Percentiles rank a stretch among this genome's conserved stretches.
Conservation (phyloP, 139 green algal genomes). For the Chlamydomonas incerta region DNA sequence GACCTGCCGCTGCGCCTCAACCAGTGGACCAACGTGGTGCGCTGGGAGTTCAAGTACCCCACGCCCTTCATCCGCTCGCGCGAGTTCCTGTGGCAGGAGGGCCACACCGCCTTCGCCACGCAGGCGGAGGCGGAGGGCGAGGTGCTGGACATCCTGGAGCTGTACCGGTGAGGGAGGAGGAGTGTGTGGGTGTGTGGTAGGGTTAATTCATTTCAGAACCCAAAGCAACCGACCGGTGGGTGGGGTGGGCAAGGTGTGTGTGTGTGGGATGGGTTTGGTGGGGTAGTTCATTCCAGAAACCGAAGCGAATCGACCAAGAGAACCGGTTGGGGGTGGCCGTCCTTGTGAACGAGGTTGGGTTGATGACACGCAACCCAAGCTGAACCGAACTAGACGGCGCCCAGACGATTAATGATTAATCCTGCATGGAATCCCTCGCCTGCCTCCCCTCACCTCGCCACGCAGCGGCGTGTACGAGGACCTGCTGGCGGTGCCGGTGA, state of each 20-base stretch:
- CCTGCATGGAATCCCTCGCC: too few relatives aligned
- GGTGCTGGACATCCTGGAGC: conserved; percentile 95
- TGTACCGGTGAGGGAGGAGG: conserved; percentile 76
- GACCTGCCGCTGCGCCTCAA: conserved; percentile 98
- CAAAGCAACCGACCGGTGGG: not conserved
- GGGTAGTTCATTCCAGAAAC: too few relatives aligned
- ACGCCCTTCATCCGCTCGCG: conserved; percentile 97
- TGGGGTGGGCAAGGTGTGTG: too few relatives aligned
- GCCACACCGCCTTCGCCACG: conserved; percentile 93
- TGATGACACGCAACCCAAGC: too few relatives aligned
- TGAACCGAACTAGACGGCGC: too few relatives aligned
- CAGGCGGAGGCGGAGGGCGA: conserved; percentile 91
- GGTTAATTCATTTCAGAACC: too few relatives aligned
- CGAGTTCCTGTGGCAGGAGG: conserved; percentile 91
- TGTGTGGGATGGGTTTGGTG: too few relatives aligned
- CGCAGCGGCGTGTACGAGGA: conserved; percentile 92
- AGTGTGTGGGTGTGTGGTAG: not conserved
- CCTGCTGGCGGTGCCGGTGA: conserved; percentile 95
- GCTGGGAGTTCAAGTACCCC: conserved; percentile 99
- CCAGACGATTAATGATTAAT: too few relatives aligned
- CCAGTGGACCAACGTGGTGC: conserved; percentile 99
- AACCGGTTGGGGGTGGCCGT: too few relatives aligned
- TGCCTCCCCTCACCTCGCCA: not conserved
- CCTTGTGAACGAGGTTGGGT: too few relatives aligned
- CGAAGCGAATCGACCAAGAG: too few relatives aligned